Base-by-base conservation (phyloP, 2,329 filamentous ascomycete species). In the Colletotrichum kahawae region DNA sequence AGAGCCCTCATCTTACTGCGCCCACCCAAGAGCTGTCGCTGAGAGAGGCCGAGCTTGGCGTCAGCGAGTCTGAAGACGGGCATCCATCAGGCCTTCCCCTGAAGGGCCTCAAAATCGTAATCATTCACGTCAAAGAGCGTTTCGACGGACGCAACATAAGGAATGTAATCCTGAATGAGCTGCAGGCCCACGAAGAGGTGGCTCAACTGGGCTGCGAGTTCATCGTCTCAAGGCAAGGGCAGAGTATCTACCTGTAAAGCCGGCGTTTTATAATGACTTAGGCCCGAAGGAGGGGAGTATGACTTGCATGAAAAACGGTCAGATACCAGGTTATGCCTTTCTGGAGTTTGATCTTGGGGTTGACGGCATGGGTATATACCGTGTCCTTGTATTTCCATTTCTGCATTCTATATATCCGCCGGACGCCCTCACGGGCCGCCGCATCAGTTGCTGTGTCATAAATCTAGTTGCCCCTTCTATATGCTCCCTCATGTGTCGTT, bases 91-190 rank as follows among this genome's bases (percentile, higher is more conserved):
- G 67, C 56, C 74, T n/a, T 12, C 92, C 92, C 8, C 87, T 99
- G 6, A 87, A 88, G 67, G 95, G 95, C 0, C 82, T 98, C 33
- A 94, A 92, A 77, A 88, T 99, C 2, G 92, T 98, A 65, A 92
- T 98, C 70, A 98, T 98, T 48, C 97, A 99, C 82, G 91, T 98
- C 80, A 99, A 99, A 83, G 96, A 98, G 78, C 93, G 90, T 27
- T 86, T 98, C 10, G 95, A 98, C 81, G 95, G 92, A 0, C 91
- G 91, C 86, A 63, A 91, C 90, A 3, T 90, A 87, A 43, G 85
- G 1, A 92, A 95, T 5, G 89, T 85, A 3, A 98, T 98, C 43
- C 79, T 97, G 27, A 81, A 87, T 75, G 92, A 98, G 82, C 84
- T 98, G 65, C 82, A 85, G 21, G 91, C 91, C 31, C 88, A 95